Evolutionary conservation across 2,329 filamentous ascomycete species (phyloP).

Genomic region (Rutstroemia sydowiana): DNA sequence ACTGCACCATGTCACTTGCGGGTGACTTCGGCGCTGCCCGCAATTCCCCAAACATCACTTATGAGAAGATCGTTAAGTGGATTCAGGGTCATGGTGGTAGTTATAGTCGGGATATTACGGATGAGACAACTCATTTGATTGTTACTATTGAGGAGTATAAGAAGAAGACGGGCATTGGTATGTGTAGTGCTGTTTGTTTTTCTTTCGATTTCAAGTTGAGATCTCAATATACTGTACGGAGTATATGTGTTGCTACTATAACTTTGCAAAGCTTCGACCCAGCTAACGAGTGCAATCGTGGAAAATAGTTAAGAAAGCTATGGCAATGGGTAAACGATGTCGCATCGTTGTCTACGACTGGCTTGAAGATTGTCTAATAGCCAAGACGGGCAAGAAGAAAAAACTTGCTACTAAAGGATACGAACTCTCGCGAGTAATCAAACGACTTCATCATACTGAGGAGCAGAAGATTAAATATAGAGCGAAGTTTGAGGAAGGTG

Average conservation of each 20-base stretch:
- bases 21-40: conserved; percentile 43
- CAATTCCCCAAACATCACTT: conserved; percentile 30
- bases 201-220: too few relatives aligned
- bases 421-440: conserved; percentile 18
- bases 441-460: conserved; percentile 27
- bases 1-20: conserved; percentile 46
- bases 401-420: conserved; percentile 14
- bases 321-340: conserved; percentile 29
- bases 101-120: conserved; percentile 44
- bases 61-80: conserved; percentile 59
- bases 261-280: too few relatives aligned
- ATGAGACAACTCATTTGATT: conserved; percentile 65
- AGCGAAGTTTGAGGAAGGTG: conserved; percentile 29
- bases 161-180: conserved; percentile 21
- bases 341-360: conserved; percentile 41
- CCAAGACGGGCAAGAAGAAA: conserved; percentile 28
- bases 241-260: too few relatives aligned
- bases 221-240: too few relatives aligned
- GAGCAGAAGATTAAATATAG: conserved; percentile 34
- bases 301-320: conserved; percentile 34
- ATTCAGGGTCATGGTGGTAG: conserved; percentile 53
- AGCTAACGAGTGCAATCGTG: too few relatives aligned
- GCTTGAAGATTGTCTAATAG: conserved; percentile 35
- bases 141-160: conserved; percentile 56
- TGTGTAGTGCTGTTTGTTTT: too few relatives aligned